Base-by-base conservation (phyloP, 768 basidiomycete species). In the Podaxis carcinomalis region DNA sequence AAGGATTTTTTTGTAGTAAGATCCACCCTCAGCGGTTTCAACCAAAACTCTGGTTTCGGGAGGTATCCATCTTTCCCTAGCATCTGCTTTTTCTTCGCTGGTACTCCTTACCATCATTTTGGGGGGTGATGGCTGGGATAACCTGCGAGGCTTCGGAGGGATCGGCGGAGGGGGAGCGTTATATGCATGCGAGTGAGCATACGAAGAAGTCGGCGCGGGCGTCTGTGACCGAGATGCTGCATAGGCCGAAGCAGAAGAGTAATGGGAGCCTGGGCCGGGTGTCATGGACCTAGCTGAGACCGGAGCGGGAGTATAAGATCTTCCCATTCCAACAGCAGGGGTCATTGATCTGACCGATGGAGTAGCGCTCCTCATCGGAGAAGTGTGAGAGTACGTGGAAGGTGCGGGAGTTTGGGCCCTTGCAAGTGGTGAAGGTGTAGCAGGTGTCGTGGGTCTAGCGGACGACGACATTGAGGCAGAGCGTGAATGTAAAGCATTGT, bases 11-110 rank as follows among this genome's bases (percentile, higher is more conserved):
- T 64, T 64, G 63, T 67, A 62, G 59, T 64, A 62, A 46, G 37
- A 57, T 44, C 51, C 50, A 51, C 63, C 63, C 25, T 68, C 67
- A 54, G 64, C 57, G 19, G 63, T 62, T 36, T 66, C 67, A 25
- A 66, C 50, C 1, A 56, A 59, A 40, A 56, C 61, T 13, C 59
- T 54, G 0, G 27, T 62, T 23, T 73, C 70, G 42, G 71, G 67
- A 32, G 88, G 88, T 49, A 88, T 75, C 88, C 88, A 89, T 63
- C 85, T 80, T 68, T 88, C 81, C 62, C 82, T 85, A 47, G 85
- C 70, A 53, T 79, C 75, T 16, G 75, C 82, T 70, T 86, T 88
- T 75, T 88, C 87, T 68, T 89, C 88, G 57, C 85, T 86, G 63
- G 83, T 78, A 36, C 85, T 83, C 56, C 87, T 82, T 53, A 66